These are phyloP conservation scores for Rhodotorula sp. DNA, from an alignment of 1,284 basidiomycete genomes.

Conservation along the genomic window DNA sequence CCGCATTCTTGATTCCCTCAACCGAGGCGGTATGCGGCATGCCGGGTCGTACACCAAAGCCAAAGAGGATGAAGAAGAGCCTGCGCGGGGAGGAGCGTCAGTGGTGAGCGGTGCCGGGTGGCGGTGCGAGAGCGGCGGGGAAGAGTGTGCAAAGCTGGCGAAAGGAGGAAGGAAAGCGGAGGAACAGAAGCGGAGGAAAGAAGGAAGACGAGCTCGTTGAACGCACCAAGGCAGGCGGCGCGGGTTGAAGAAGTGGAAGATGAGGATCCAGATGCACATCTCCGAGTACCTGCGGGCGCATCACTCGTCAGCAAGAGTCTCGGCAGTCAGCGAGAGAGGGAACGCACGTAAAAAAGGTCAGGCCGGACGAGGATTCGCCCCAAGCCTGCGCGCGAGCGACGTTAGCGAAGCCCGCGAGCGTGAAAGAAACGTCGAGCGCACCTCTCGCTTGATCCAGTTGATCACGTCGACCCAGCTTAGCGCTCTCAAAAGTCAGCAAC, in stretches of 20 bases:
- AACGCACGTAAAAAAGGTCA: slow-evolving; percentile 29
- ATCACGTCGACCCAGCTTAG: slow-evolving; percentile 62
- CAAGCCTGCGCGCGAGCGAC: slow-evolving; percentile 4
- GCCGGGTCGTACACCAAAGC: slow-evolving; percentile 23
- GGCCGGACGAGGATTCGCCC: slow-evolving; percentile 9
- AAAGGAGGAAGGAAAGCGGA: too few species aligned
- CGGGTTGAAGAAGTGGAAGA: slow-evolving; percentile 31
- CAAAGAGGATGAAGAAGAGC: slow-evolving; percentile 33
- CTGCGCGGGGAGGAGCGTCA: neutral
- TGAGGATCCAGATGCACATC: slow-evolving; percentile 27
- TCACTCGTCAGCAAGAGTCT: too few species aligned
- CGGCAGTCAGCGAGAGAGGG: neutral
- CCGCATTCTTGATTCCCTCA: neutral
- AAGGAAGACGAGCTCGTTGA: neutral
- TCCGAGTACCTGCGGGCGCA: slow-evolving; percentile 6
- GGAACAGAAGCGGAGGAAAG: neutral
- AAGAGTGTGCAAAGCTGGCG: too few species aligned
- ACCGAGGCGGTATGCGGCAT: neutral
- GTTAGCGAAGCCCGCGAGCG: too few species aligned
- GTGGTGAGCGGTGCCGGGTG: neutral
- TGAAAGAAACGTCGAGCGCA: too few species aligned
- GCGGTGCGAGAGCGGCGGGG: too few species aligned
- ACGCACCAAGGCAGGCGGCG: slow-evolving; percentile 28
- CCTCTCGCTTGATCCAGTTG: slow-evolving; percentile 57
- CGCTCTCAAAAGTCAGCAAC: neutral